Evolutionary conservation across 2,329 filamentous ascomycete species (phyloP).

Genomic region (Phaeoacremonium minimum): DNA sequence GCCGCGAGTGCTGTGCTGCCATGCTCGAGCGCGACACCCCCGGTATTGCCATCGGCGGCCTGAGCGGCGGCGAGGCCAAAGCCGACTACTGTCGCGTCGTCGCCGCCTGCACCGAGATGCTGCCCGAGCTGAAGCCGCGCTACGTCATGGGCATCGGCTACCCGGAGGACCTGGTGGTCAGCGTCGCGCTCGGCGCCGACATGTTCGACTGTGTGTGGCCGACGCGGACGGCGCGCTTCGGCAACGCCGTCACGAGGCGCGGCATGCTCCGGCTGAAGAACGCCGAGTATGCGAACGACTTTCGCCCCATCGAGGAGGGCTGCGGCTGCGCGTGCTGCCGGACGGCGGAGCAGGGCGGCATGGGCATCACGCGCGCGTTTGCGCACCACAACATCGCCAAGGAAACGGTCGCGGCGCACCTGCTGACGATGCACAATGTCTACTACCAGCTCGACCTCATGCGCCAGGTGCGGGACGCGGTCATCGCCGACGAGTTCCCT

Average conservation of each 20-base stretch:
- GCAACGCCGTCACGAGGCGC: conserved; percentile 79
- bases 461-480: conserved; percentile 67
- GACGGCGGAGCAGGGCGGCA: conserved; percentile 58
- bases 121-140: conserved; percentile 89
- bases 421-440: conserved; percentile 92
- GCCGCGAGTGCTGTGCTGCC: conserved; percentile 74
- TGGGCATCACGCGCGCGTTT: conserved; percentile 83
- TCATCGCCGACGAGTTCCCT: conserved; percentile 78
- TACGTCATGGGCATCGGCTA: conserved; percentile 99
- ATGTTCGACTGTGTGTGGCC: conserved; percentile 99
- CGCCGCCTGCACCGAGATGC: conserved; percentile 73
- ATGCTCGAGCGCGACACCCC: conserved; percentile 92
- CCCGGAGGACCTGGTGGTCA: conserved; percentile 91
- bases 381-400: conserved; percentile 90
- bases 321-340: conserved; percentile 80
- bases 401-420: conserved; percentile 84
- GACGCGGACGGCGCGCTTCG: conserved; percentile 90
- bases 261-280: conserved; percentile 86
- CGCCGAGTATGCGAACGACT: conserved; percentile 71
- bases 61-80: conserved; percentile 94
- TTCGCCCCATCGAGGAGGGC: conserved; percentile 74
- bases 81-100: conserved; percentile 89
- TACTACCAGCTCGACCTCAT: conserved; percentile 88
- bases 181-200: conserved; percentile 88
- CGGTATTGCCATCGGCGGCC: conserved; percentile 91